Evolutionary conservation across 2,329 filamentous ascomycete genomes (phyloP).

Genomic region (Coniochaeta hoffmannii): DNA sequence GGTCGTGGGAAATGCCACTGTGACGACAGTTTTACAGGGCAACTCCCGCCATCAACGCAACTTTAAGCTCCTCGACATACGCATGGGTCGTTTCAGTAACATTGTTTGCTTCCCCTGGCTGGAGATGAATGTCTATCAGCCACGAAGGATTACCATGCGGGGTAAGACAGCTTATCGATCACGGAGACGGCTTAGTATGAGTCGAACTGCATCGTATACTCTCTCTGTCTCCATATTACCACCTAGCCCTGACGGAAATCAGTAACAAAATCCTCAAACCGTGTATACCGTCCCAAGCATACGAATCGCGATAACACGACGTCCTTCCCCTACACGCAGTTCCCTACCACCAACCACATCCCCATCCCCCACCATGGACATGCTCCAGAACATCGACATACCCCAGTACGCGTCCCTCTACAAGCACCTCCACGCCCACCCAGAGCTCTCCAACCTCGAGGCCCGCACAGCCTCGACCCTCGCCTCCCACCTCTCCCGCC

Average conservation of each 20-base stretch:
- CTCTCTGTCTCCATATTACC: background rate
- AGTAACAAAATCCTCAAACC: too few species aligned
- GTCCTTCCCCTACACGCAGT: background rate
- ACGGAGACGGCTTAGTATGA: background rate
- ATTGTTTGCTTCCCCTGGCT: too few species aligned
- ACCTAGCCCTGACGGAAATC: background rate
- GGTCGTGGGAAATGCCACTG: too few species aligned
- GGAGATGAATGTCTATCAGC: too few species aligned
- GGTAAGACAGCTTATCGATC: background rate
- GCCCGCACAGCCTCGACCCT: conserved; percentile 10
- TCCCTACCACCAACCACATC: background rate
- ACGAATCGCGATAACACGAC: too few species aligned
- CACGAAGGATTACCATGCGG: background rate
- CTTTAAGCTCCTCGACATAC: too few species aligned
- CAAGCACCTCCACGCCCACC: conserved; percentile 14
- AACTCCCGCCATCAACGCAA: too few species aligned
- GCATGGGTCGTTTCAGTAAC: too few species aligned
- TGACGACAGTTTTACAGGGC: too few species aligned
- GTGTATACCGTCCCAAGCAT: too few species aligned
- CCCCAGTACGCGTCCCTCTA: conserved; percentile 6
- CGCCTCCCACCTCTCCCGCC: conserved; percentile 6
- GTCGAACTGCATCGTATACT: background rate
- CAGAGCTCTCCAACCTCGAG: conserved; percentile 16
- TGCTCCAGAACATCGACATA: background rate
- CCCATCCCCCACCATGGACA: background rate